These are phyloP conservation scores for Eremothecium cymbalariae DNA, from an alignment of 1,139 yeast genomes.

Conservation along the genomic window DNA sequence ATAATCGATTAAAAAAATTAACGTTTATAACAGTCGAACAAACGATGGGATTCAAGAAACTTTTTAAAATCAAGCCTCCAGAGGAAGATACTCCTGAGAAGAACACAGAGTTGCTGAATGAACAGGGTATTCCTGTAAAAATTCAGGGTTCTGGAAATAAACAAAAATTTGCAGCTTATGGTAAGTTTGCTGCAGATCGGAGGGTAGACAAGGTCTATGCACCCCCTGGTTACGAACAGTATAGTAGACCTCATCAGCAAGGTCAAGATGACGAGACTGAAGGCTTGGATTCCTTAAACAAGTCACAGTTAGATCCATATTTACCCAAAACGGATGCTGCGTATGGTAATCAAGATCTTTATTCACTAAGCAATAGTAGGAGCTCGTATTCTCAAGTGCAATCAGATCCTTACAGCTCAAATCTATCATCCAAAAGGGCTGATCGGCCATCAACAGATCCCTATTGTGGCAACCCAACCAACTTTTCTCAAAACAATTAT, in stretches of 20 bases:
- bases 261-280: conserved; percentile 3
- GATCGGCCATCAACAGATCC: too few species aligned
- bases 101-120: conserved; percentile 43
- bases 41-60: conserved; percentile 38
- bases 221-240: conserved; percentile 38
- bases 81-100: conserved; percentile 55
- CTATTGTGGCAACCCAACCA: too few species aligned
- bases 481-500: too few species aligned
- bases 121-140: conserved; percentile 45
- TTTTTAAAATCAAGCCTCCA: conserved; percentile 47
- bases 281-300: conserved; percentile 19
- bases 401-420: too few species aligned
- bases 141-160: conserved; percentile 37
- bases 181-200: conserved; percentile 48
- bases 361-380: conserved; percentile 11
- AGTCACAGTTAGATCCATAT: conserved; percentile 14
- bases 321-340: neutral
- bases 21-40: neutral
- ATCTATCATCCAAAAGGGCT: too few species aligned
- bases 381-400: neutral
- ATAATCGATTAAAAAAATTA: neutral
- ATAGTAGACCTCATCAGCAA: conserved; percentile 18
- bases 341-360: conserved; percentile 20
- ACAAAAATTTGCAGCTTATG: conserved; percentile 60
- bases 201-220: conserved; percentile 36